Evolutionary conservation across 78 protist genomes (phyloP).

Genomic region (Chrysochromulina tobinii): DNA sequence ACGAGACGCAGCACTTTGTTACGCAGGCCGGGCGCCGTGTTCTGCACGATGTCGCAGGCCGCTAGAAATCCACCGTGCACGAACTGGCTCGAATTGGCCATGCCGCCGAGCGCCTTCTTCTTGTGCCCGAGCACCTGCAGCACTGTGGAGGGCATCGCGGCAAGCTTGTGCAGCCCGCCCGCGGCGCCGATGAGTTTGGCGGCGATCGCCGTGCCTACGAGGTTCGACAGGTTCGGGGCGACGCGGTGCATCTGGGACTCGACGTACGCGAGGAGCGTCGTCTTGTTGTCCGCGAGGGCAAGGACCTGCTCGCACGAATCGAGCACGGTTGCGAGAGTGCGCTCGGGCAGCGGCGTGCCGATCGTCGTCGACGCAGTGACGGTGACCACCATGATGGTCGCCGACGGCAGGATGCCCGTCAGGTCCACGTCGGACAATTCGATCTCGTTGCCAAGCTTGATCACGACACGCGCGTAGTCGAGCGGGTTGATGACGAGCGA

Average conservation of each 20-base stretch:
- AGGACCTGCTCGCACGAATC: conserved; percentile 13
- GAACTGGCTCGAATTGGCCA: not conserved
- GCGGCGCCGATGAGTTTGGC: conserved; percentile 18
- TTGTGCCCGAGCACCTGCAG: conserved; percentile 17
- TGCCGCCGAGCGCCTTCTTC: not conserved
- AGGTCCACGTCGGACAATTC: conserved; percentile 29
- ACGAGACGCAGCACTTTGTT: not conserved
- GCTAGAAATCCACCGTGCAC: not conserved
- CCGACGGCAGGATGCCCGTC: conserved; percentile 30
- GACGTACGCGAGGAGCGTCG: not conserved
- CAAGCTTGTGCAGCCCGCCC: conserved; percentile 27
- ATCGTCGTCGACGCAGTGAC: conserved; percentile 48
- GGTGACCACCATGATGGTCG: conserved; percentile 47
- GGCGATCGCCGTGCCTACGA: conserved; percentile 38
- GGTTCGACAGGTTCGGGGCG: too few relatives aligned
- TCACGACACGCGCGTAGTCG: conserved; percentile 49
- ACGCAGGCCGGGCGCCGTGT: conserved; percentile 17
- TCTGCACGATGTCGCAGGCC: not conserved
- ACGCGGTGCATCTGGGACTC: conserved; percentile 20
- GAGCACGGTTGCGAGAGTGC: not conserved
- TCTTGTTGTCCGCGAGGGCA: conserved; percentile 18
- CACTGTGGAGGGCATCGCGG: conserved; percentile 37
- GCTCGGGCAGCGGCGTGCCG: conserved; percentile 1
- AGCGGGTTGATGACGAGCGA: conserved; percentile 35
- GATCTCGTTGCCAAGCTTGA: conserved; percentile 14